Evolutionary conservation across 192 early-diverging fungal genomes (phyloP).

Genomic region (Spizellomyces sp.): DNA sequence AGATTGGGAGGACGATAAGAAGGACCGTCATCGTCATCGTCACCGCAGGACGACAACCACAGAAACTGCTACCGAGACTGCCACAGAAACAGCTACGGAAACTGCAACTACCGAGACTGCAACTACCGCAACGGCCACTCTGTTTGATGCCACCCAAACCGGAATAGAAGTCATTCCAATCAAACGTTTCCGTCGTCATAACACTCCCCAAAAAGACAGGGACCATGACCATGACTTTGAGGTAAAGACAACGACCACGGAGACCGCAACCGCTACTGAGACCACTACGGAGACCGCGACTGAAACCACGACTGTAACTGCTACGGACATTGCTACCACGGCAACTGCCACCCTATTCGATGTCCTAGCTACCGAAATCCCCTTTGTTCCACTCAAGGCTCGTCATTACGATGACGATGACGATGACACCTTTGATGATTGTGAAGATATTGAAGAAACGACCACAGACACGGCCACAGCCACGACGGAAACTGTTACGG

Average conservation of each 20-base stretch:
- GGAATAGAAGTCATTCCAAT: not conserved
- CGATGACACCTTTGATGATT: not conserved
- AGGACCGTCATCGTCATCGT: too few species aligned
- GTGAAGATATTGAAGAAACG: not conserved
- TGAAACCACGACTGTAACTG: not conserved
- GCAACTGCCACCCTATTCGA: not conserved
- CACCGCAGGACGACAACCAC: too few species aligned
- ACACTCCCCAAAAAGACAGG: not conserved
- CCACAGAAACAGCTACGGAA: not conserved
- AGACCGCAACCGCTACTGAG: not conserved
- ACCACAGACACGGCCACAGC: not conserved
- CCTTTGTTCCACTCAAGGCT: not conserved
- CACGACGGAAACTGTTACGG: not conserved
- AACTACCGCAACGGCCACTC: not conserved
- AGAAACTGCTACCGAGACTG: not conserved
- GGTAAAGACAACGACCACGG: not conserved
- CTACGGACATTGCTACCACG: not conserved
- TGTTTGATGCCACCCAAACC: not conserved
- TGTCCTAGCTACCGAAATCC: not conserved
- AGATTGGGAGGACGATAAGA: too few species aligned
- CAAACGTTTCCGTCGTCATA: not conserved
- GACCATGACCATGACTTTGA: not conserved
- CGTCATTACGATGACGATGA: conserved; percentile 1
- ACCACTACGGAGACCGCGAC: not conserved
- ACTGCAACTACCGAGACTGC: conserved; percentile 1